A percentile compares a stretch with the other conserved stretches of the same genome.
phyloP scores from a whole-genome alignment of 805 yeast species.

The Blastobotrys chiropterorum region DNA sequence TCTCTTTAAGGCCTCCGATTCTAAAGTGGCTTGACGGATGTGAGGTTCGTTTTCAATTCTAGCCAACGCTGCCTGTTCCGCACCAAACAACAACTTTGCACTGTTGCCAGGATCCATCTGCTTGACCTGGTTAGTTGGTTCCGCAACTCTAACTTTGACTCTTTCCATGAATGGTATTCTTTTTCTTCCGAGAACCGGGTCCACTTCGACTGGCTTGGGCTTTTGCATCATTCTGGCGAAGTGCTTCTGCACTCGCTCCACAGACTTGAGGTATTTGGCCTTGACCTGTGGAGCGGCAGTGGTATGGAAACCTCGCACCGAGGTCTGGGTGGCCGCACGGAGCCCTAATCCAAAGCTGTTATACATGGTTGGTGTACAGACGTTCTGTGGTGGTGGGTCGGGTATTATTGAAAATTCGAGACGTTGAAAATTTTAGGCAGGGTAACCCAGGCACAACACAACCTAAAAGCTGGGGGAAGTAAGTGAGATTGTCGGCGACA shows the following conservation, averaged over 20 bases:
- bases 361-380: background rate
- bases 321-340: background rate
- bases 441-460: background rate
- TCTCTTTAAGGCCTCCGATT: conserved; percentile 49
- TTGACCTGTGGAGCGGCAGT: conserved; percentile 6
- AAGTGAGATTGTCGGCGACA: no score
- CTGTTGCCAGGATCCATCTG: conserved; percentile 59
- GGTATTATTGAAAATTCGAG: background rate
- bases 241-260: conserved; percentile 24
- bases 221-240: conserved; percentile 23
- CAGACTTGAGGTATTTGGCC: conserved; percentile 14
- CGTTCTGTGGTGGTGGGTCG: background rate
- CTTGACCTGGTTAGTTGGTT: conserved; percentile 56
- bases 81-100: conserved; percentile 71
- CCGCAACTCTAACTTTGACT: conserved; percentile 57
- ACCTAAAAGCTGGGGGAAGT: no score
- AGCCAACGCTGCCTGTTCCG: conserved; percentile 52
- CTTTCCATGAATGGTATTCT: conserved; percentile 63
- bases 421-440: background rate
- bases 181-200: conserved; percentile 78
- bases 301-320: conserved; percentile 5
- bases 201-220: conserved; percentile 40
- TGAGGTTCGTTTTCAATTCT: conserved; percentile 15
- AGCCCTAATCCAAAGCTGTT: background rate
- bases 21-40: conserved; percentile 23